Conservation (phyloP, 1,284 basidiomycete genomes). For the Malassezia obtusa region DNA sequence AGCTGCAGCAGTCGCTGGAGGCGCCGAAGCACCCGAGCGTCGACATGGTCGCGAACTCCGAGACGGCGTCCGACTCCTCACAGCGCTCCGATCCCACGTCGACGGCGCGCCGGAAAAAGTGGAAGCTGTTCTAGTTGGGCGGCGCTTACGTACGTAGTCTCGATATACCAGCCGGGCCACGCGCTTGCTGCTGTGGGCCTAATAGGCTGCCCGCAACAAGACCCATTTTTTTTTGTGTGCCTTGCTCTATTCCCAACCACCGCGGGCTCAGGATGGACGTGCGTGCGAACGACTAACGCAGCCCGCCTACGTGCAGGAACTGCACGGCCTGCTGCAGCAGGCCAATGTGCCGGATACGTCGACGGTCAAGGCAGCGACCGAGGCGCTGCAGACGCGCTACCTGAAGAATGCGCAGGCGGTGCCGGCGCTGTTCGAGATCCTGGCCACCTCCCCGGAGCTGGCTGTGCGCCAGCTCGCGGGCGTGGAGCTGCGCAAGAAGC, state of each 20-base stretch:
- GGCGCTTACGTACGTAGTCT: neutral
- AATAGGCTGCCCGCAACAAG: neutral
- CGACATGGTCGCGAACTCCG: neutral
- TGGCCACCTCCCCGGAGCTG: constrained; percentile 71
- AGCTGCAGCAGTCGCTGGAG: constrained; percentile 19
- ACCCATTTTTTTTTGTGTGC: neutral
- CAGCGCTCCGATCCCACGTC: neutral
- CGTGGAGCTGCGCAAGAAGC: constrained; percentile 92
- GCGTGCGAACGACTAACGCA: neutral
- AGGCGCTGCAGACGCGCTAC: constrained; percentile 56
- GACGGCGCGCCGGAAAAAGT: constrained; percentile 13
- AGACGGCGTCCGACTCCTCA: neutral
- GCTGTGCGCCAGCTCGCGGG: constrained; percentile 85
- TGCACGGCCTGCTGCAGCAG: constrained; percentile 44
- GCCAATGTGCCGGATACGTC: constrained; percentile 44
- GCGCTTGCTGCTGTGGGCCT: neutral
- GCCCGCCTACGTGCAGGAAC: constrained; percentile 30
- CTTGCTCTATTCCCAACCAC: neutral
- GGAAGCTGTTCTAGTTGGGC: constrained; percentile 9
- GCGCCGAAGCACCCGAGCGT: constrained; percentile 1
- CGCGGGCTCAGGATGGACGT: constrained; percentile 1
- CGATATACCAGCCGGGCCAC: neutral
- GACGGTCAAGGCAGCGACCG: constrained; percentile 58
- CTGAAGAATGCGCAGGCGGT: constrained; percentile 86
- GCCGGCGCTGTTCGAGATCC: constrained; percentile 77